phyloP scores from a whole-genome alignment of 495 filamentous ascomycete genomes.

The Neurospora sp. region DNA sequence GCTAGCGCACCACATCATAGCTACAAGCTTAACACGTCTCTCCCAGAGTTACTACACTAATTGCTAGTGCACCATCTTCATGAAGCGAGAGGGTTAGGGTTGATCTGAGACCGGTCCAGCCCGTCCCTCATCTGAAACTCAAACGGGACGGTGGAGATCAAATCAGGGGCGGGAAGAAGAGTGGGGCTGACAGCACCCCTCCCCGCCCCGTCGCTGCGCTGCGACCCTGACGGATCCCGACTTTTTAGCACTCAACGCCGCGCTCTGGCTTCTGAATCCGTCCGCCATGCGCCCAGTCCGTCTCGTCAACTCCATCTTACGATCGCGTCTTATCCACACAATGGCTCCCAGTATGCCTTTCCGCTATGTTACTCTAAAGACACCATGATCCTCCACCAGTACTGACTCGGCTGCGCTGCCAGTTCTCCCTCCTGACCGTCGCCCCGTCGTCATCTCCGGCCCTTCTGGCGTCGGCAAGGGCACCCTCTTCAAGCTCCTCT shows the following conservation, averaged over 20 bases:
- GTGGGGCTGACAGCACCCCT: neutral
- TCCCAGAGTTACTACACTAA: fast-evolving
- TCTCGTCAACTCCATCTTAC: slow-evolving; percentile 1
- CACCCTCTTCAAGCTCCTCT: slow-evolving; percentile 69
- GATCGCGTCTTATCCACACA: slow-evolving; percentile 14
- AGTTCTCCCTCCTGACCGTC: slow-evolving; percentile 28
- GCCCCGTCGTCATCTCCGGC: slow-evolving; percentile 79
- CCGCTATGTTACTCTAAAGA: neutral
- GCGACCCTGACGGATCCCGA: neutral
- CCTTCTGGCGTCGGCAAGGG: slow-evolving; percentile 83
- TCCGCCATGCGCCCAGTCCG: neutral
- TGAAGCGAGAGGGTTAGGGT: neutral
- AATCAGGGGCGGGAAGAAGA: neutral
- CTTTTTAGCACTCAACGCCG: neutral
- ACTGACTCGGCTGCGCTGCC: slow-evolving; percentile 12
- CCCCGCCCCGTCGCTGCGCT: neutral
- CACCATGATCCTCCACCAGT: neutral
- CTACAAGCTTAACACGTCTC: neutral
- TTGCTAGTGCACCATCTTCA: neutral
- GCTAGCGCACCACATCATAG: neutral
- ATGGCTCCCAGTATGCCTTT: slow-evolving; percentile 37
- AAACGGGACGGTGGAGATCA: neutral
- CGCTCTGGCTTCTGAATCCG: neutral
- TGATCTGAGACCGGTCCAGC: neutral
- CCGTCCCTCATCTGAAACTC: neutral